Evolutionary conservation across 371 early-diverging fungal species (phyloP).

Genomic region (Mortierella sp.): DNA sequence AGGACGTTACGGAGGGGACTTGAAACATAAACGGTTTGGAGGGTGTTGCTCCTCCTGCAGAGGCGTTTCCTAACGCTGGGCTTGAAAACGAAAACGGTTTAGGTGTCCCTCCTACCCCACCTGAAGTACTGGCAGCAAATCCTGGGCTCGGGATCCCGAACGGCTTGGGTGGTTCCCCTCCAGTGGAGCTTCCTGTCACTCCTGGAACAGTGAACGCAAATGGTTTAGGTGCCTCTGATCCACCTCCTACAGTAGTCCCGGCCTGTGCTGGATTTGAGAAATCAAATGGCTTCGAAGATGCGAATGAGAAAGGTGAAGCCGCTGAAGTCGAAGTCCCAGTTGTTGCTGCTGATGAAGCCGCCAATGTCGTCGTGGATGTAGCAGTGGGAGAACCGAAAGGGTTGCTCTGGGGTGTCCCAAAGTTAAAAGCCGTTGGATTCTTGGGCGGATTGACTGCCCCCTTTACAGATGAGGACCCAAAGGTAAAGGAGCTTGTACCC

Average conservation of each 20-base stretch:
- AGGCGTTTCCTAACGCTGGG: no score
- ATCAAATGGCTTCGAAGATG: slow-evolving; percentile 11
- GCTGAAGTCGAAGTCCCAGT: background rate
- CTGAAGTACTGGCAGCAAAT: background rate
- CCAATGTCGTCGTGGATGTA: background rate
- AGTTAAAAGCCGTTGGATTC: slow-evolving; percentile 27
- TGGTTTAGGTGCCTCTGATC: background rate
- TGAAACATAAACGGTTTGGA: slow-evolving; percentile 21
- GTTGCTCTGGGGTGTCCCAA: slow-evolving; percentile 3
- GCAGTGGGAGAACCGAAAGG: slow-evolving; percentile 1
- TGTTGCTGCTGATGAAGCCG: background rate
- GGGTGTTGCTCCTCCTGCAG: background rate
- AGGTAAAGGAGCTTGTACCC: slow-evolving; percentile 7
- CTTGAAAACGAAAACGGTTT: no score
- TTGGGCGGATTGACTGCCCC: slow-evolving; percentile 32
- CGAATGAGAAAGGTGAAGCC: slow-evolving; percentile 1
- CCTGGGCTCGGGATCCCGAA: slow-evolving; percentile 18
- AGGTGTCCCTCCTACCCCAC: background rate
- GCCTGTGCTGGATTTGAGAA: slow-evolving; percentile 6
- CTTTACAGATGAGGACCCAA: slow-evolving; percentile 34
- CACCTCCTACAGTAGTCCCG: background rate
- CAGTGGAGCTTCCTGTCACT: background rate
- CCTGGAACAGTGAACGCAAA: background rate
- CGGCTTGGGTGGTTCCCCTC: slow-evolving; percentile 28
- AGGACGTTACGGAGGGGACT: slow-evolving; percentile 5